phyloP scores from a whole-genome alignment of 2,329 filamentous ascomycete species.

The Fusarium tjaetaba region DNA sequence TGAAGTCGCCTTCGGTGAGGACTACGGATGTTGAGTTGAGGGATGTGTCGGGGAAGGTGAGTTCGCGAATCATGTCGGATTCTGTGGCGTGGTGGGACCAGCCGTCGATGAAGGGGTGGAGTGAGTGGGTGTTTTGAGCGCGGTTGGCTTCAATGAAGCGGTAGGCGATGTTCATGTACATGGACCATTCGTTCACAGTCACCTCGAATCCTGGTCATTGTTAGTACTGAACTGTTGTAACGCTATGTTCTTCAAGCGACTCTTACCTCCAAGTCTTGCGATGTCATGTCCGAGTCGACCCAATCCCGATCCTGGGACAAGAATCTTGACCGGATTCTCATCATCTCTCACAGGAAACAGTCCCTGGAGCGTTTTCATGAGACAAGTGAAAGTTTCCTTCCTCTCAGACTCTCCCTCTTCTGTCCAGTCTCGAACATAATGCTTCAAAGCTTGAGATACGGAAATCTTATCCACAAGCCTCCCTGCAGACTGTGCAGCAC shows the following conservation, averaged over 20 bases:
- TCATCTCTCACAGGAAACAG: slow-evolving; percentile 45
- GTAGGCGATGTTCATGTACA: slow-evolving; percentile 66
- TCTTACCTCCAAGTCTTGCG: slow-evolving; percentile 52
- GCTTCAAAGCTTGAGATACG: slow-evolving; percentile 64
- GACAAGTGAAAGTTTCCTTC: slow-evolving; percentile 52
- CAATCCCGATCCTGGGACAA: slow-evolving; percentile 64
- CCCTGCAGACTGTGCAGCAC: slow-evolving; percentile 50
- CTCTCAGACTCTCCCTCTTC: slow-evolving; percentile 58
- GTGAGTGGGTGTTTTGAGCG: slow-evolving; percentile 34
- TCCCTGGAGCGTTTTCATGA: slow-evolving; percentile 47
- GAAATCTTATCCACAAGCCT: slow-evolving; percentile 57
- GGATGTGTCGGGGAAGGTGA: slow-evolving; percentile 57
- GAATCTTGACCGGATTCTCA: slow-evolving; percentile 46
- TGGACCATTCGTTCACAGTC: slow-evolving; percentile 66
- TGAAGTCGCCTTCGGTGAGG: slow-evolving; percentile 67
- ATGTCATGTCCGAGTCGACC: slow-evolving; percentile 64
- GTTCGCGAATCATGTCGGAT: slow-evolving; percentile 56
- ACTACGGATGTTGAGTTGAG: slow-evolving; percentile 52
- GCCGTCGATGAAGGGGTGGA: slow-evolving; percentile 65
- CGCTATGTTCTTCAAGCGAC: too few species aligned
- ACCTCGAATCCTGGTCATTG: slow-evolving; percentile 64
- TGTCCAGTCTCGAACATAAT: slow-evolving; percentile 68
- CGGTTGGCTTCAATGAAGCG: slow-evolving; percentile 56
- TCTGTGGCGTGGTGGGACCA: slow-evolving; percentile 65
- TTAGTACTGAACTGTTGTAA: too few species aligned